phyloP scores from a whole-genome alignment of 108 stramenopile genomes.

The Fragilariopsis cylindrus region DNA sequence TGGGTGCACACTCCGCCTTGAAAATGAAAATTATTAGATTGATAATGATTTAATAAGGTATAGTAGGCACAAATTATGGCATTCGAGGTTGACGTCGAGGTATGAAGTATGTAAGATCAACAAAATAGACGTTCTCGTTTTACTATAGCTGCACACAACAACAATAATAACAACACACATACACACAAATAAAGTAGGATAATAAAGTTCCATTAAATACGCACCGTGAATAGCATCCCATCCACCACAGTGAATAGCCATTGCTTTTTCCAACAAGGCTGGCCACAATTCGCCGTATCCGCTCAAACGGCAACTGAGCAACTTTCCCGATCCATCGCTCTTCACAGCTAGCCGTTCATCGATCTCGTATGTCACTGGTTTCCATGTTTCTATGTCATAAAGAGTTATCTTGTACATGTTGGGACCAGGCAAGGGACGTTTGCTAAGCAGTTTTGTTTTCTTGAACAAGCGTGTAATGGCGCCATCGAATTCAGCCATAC shows the following conservation, averaged over 20 bases:
- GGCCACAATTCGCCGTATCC: conserved; percentile 53
- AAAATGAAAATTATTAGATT: neutral
- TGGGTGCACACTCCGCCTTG: conserved; percentile 44
- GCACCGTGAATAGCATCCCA: conserved; percentile 29
- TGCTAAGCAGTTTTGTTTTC: conserved; percentile 38
- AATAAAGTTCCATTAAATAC: neutral
- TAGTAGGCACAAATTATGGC: too few relatives aligned
- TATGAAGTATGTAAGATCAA: too few relatives aligned
- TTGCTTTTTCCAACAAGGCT: conserved; percentile 44
- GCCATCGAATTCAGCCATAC: conserved; percentile 53
- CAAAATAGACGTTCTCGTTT: too few relatives aligned
- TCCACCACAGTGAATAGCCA: conserved; percentile 43
- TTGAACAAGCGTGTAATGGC: conserved; percentile 44
- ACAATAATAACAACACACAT: too few relatives aligned
- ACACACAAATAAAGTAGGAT: too few relatives aligned
- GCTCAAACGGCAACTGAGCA: conserved; percentile 36
- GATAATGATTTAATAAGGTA: too few relatives aligned
- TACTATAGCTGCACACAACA: too few relatives aligned
- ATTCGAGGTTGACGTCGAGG: too few relatives aligned
- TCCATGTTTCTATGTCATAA: conserved; percentile 43
- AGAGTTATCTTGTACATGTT: conserved; percentile 41
- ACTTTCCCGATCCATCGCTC: conserved; percentile 29
- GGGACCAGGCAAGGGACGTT: conserved; percentile 32
- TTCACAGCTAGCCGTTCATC: conserved; percentile 40
- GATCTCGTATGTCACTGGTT: conserved; percentile 38